These are phyloP conservation scores for Albugo laibachii DNA, from an alignment of 352 stramenopile species.

Conservation along the genomic window DNA sequence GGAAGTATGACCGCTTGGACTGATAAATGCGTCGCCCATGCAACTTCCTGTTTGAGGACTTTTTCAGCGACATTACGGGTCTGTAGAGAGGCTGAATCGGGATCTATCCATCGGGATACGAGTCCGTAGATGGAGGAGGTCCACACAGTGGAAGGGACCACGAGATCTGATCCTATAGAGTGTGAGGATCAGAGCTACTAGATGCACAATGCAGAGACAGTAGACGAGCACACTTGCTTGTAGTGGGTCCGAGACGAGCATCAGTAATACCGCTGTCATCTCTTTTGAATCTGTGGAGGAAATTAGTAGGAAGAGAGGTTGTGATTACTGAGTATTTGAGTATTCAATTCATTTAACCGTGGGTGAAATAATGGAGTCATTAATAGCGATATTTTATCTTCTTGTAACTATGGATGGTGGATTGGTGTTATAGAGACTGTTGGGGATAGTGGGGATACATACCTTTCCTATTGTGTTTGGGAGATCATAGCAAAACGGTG, in stretches of 20 bases:
- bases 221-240: conserved; percentile 15
- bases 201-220: background rate
- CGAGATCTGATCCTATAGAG: conserved; percentile 42
- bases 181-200: background rate
- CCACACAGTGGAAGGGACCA: conserved; percentile 70
- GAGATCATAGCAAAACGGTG: conserved; percentile 48
- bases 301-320: no score
- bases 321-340: background rate
- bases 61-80: conserved; percentile 37
- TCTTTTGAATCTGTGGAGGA: conserved; percentile 29
- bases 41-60: conserved; percentile 83
- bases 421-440: background rate
- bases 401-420: conserved; percentile 20
- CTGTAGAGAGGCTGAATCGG: conserved; percentile 23
- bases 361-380: conserved; percentile 69
- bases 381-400: conserved; percentile 64
- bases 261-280: conserved; percentile 44
- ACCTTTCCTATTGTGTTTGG: conserved; percentile 22
- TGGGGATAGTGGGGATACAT: background rate
- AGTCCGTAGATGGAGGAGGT: conserved; percentile 60
- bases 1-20: conserved; percentile 90
- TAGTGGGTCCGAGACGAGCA: conserved; percentile 26
- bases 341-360: conserved; percentile 11
- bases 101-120: conserved; percentile 62
- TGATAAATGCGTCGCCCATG: conserved; percentile 90